Evolutionary conservation across 768 basidiomycete genomes (phyloP).

Genomic region (Termitomyces sp.): DNA sequence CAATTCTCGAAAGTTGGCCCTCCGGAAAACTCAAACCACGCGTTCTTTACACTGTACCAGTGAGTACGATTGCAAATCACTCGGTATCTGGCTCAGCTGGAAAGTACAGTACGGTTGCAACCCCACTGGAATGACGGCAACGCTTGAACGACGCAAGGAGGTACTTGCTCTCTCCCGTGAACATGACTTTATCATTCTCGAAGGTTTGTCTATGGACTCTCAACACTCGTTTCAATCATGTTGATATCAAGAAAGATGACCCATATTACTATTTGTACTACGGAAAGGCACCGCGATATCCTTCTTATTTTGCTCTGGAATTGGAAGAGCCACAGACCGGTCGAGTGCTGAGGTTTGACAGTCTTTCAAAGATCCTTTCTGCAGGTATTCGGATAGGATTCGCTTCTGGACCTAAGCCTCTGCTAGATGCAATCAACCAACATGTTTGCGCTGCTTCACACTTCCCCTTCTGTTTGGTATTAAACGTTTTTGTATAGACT

Average conservation of each 20-base stretch:
- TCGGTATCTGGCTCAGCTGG: neutral
- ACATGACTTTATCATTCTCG: slow-evolving; percentile 74
- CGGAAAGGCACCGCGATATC: slow-evolving; percentile 50
- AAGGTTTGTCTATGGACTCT: slow-evolving; percentile 42
- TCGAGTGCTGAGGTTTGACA: slow-evolving; percentile 80
- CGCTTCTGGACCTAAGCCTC: slow-evolving; percentile 58
- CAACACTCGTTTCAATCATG: neutral
- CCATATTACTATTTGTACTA: slow-evolving; percentile 76
- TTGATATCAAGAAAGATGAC: slow-evolving; percentile 44
- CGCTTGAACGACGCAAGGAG: slow-evolving; percentile 58
- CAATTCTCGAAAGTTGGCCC: slow-evolving; percentile 68
- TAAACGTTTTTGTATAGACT: slow-evolving; percentile 6
- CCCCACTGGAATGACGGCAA: slow-evolving; percentile 74
- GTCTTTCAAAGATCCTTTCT: slow-evolving; percentile 74
- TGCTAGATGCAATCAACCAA: slow-evolving; percentile 62
- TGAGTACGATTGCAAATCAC: slow-evolving; percentile 24
- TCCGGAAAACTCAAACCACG: slow-evolving; percentile 61
- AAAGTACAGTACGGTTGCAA: slow-evolving; percentile 69
- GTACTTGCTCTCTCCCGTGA: slow-evolving; percentile 63
- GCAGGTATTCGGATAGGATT: slow-evolving; percentile 77
- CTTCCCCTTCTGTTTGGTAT: neutral
- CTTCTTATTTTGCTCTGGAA: slow-evolving; percentile 80
- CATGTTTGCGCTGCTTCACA: slow-evolving; percentile 37
- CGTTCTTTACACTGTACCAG: slow-evolving; percentile 73
- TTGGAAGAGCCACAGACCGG: slow-evolving; percentile 56